Base-by-base conservation (phyloP, 2,329 filamentous ascomycete species). In the Aspergillus sp. region DNA sequence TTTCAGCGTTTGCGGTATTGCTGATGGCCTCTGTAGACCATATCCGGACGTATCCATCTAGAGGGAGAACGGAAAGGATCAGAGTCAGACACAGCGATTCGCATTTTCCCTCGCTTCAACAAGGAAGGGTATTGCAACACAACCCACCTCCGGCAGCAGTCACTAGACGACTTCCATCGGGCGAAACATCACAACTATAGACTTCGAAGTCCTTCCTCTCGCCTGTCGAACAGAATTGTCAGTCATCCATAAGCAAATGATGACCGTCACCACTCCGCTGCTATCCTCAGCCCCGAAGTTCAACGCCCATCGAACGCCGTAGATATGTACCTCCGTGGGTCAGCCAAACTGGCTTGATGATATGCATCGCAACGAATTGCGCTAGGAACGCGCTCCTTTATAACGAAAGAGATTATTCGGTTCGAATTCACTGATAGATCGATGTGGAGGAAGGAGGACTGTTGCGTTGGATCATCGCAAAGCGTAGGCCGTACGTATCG, bases 151-250 rank as follows among this genome's bases (percentile, higher is more conserved):
- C 91, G 61, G 90, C 93, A 53, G 91, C 93, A 17, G 93, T 97
- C 43, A 91, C 93, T 49, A 98, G 80, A 55, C 93, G 83, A 64
- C 83, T 85, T 57, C 91, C 93, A 73, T 98, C 93, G 12, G 93
- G 88, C 23, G 93, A 98, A 55, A 98, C 84, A 76, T 97, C 88
- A 69, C 91, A 97, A 73, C 89, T 95, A 75, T 97, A 98, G 57
- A 97, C 91, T 72, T 98, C 93, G 65, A 94, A 95, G 67, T 97
- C 90, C 67, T 96, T 97, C 68, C 95, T 88, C 75, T 98, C 93
- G 67, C 91, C 86, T 88, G 61, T 50, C 54, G 7, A 15, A 30
- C 7, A 22, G 5, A 19, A 12, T 22, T 20, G 37, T 39, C 10
- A 39, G 37, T 17, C 19, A 39, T 39, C 2, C 2, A 47, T 63